Conservation (phyloP, 2,329 filamentous ascomycete species). For the Trichophyton equinum region DNA sequence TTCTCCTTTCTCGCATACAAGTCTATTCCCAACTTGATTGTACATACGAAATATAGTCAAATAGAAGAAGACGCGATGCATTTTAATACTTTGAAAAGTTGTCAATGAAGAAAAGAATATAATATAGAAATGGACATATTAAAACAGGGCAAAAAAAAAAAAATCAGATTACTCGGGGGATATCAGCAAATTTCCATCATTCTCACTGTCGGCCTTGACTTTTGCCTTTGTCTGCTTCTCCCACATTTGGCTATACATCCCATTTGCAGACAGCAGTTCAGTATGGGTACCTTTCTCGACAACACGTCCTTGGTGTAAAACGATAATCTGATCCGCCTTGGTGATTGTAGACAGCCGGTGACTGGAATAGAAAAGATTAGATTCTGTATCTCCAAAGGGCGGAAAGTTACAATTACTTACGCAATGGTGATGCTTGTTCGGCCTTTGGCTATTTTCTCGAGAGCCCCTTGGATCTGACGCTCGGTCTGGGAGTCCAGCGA, state of each 20-base stretch:
- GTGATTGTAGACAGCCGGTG: constrained; percentile 22
- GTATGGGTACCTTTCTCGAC: constrained; percentile 28
- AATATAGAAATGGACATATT: too few species aligned
- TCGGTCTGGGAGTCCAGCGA: constrained; percentile 36
- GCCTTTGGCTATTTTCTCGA: constrained; percentile 34
- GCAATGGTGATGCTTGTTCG: constrained; percentile 43
- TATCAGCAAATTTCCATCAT: too few species aligned
- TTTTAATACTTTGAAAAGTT: neutral
- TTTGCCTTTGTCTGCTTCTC: neutral
- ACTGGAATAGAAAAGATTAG: constrained; percentile 20
- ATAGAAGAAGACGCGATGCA: neutral
- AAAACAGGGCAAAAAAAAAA: too few species aligned
- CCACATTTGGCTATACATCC: neutral
- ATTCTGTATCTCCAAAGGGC: constrained; percentile 11
- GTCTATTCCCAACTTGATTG: too few species aligned
- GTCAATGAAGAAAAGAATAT: neutral
- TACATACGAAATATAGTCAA: too few species aligned
- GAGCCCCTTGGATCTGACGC: constrained; percentile 33
- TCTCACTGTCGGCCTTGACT: too few species aligned
- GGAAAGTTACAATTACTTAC: constrained; percentile 22
- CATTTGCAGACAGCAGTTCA: constrained; percentile 18
- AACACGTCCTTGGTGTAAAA: constrained; percentile 25
- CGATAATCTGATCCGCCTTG: constrained; percentile 21
- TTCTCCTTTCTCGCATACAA: too few species aligned
- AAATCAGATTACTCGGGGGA: too few species aligned